Percentiles rank a stretch among this genome's conserved stretches.
Conservation (phyloP, 163 green algal genomes). For the Volvox carteri region DNA sequence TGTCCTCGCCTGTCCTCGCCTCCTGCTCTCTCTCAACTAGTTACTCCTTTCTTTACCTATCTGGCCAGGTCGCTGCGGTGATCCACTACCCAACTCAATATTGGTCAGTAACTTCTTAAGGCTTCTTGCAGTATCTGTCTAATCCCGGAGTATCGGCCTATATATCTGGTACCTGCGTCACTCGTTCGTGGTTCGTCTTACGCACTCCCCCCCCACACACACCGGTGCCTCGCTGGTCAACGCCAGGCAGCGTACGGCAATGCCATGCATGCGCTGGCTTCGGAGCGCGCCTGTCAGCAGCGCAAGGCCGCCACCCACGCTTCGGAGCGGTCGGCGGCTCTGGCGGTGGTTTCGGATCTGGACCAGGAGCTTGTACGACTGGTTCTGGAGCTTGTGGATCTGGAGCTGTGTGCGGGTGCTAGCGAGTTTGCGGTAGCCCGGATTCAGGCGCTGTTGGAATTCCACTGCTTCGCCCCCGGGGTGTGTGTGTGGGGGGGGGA, state of each 20-base stretch:
- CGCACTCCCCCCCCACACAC: too few relatives aligned
- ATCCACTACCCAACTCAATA: too few relatives aligned
- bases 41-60: too few relatives aligned
- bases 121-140: too few relatives aligned
- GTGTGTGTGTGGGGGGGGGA: constrained; percentile 15
- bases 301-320: constrained; percentile 28
- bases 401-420: constrained; percentile 75
- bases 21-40: too few relatives aligned
- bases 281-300: constrained; percentile 56
- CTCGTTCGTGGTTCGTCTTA: too few relatives aligned
- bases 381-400: constrained; percentile 66
- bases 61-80: too few relatives aligned
- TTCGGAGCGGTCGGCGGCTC: constrained; percentile 8
- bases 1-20: too few relatives aligned
- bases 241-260: constrained; percentile 61
- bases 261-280: constrained; percentile 69
- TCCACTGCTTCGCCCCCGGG: constrained; percentile 78
- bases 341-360: constrained; percentile 55
- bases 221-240: too few relatives aligned
- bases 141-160: too few relatives aligned
- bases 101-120: too few relatives aligned
- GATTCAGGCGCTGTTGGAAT: constrained; percentile 85
- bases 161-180: too few relatives aligned
- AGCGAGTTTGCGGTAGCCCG: constrained; percentile 77
- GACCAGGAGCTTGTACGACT: constrained; percentile 69